Conservation (phyloP, 2,329 filamentous ascomycete genomes). For the Domatiomyces globalis region DNA sequence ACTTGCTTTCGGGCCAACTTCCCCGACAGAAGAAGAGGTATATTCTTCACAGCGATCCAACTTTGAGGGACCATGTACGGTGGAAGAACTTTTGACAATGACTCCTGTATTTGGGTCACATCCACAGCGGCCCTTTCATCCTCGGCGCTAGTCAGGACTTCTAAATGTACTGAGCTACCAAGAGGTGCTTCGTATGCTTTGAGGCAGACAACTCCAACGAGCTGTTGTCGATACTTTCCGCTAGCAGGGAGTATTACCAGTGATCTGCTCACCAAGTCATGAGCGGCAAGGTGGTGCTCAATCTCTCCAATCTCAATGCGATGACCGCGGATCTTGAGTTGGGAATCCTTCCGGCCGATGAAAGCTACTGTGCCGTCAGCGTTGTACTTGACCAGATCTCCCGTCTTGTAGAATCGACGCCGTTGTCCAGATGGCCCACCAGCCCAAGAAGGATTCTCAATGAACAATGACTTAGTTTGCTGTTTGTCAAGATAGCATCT, state of each 20-base stretch:
- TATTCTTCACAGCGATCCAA: conserved; percentile 22
- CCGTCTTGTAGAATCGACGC: conserved; percentile 30
- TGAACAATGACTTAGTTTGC: conserved; percentile 25
- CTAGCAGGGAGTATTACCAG: too few relatives aligned
- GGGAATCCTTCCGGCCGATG: conserved; percentile 27
- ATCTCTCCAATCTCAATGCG: conserved; percentile 32
- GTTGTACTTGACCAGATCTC: conserved; percentile 29
- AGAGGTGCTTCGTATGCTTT: too few relatives aligned
- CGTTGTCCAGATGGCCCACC: conserved; percentile 20
- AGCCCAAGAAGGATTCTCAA: conserved; percentile 26
- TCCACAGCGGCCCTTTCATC: too few relatives aligned
- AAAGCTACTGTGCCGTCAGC: conserved; percentile 27
- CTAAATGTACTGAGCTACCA: conserved; percentile 20
- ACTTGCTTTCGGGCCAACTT: conserved; percentile 24
- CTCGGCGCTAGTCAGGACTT: too few relatives aligned
- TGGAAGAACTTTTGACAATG: conserved; percentile 19
- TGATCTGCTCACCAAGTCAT: too few relatives aligned
- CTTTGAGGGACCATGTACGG: conserved; percentile 24
- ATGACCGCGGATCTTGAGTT: conserved; percentile 30
- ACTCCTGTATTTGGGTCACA: too few relatives aligned
- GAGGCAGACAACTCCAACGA: too few relatives aligned
- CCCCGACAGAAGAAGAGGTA: conserved; percentile 23
- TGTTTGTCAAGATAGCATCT: conserved; percentile 32
- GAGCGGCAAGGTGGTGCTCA: conserved; percentile 30
- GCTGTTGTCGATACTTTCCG: too few relatives aligned